These are phyloP conservation scores for Aspergillus sp. DNA, from an alignment of 2,329 filamentous ascomycete genomes.

Conservation along the genomic window DNA sequence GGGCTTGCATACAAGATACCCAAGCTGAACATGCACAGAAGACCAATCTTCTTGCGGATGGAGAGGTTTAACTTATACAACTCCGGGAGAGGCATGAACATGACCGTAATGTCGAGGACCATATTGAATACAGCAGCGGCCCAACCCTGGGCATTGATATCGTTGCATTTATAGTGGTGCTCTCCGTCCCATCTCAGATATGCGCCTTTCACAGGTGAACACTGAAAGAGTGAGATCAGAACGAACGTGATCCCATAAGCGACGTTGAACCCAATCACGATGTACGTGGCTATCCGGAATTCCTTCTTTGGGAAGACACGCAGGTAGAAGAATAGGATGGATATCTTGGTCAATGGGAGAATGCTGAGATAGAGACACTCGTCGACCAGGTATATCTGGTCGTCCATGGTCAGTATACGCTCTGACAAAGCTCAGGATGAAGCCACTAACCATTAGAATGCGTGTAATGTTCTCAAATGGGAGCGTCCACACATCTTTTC, in stretches of 20 bases:
- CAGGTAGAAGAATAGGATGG: conserved; percentile 34
- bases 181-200: conserved; percentile 37
- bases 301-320: conserved; percentile 34
- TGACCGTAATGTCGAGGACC: conserved; percentile 21
- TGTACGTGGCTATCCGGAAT: conserved; percentile 22
- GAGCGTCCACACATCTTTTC: conserved; percentile 40
- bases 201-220: conserved; percentile 28
- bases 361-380: conserved; percentile 29
- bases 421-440: conserved; percentile 13
- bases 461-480: conserved; percentile 36
- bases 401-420: conserved; percentile 13
- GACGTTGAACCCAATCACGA: conserved; percentile 24
- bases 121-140: conserved; percentile 27
- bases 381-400: conserved; percentile 24
- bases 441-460: conserved; percentile 29
- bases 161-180: conserved; percentile 25
- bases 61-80: conserved; percentile 22
- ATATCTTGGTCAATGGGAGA: conserved; percentile 22
- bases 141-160: conserved; percentile 33
- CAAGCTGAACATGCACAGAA: conserved; percentile 31
- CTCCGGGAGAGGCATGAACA: conserved; percentile 21
- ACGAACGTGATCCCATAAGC: conserved; percentile 24
- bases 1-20: conserved; percentile 26
- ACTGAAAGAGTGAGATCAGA: conserved; percentile 32
- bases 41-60: conserved; percentile 20